Evolutionary conservation across 1,284 basidiomycete genomes (phyloP).

Genomic region (Vanrija sp.): DNA sequence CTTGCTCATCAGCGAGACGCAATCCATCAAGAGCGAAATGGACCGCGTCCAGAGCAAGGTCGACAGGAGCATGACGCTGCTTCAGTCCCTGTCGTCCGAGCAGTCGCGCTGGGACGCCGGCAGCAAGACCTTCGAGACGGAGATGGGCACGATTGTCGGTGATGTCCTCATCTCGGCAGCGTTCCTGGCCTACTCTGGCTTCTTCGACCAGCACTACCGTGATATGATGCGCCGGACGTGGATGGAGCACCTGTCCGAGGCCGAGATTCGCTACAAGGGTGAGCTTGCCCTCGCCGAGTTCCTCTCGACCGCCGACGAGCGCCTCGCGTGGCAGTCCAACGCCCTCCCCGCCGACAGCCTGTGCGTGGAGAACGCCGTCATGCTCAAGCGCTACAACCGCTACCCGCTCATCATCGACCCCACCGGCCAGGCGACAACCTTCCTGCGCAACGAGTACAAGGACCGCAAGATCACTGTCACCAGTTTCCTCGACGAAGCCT

Average conservation of each 20-base stretch:
- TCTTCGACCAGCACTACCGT: constrained; percentile 98
- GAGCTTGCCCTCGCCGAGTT: constrained; percentile 94
- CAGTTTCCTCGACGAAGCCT: constrained; percentile 97
- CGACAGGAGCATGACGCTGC: constrained; percentile 89
- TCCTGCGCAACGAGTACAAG: constrained; percentile 90
- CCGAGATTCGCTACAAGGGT: constrained; percentile 86
- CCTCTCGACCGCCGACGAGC: constrained; percentile 94
- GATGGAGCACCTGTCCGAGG: constrained; percentile 80
- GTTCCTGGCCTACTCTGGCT: constrained; percentile 95
- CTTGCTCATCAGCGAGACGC: constrained; percentile 90
- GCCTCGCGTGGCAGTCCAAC: constrained; percentile 92
- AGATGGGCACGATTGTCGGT: constrained; percentile 98
- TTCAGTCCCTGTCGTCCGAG: constrained; percentile 93
- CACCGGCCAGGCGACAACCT: constrained; percentile 94
- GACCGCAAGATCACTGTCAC: constrained; percentile 97
- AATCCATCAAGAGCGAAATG: constrained; percentile 97
- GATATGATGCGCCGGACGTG: constrained; percentile 97
- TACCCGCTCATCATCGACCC: constrained; percentile 98
- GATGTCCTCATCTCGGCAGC: constrained; percentile 95
- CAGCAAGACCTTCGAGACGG: constrained; percentile 92
- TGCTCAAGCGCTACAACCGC: constrained; percentile 96
- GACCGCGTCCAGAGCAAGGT: constrained; percentile 96
- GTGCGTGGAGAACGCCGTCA: constrained; percentile 97
- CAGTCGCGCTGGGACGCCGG: constrained; percentile 90
- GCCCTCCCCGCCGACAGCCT: constrained; percentile 91